These are phyloP conservation scores for Abrus precatorius DNA, from an alignment of 306 rosid species.

Conservation along the genomic window DNA sequence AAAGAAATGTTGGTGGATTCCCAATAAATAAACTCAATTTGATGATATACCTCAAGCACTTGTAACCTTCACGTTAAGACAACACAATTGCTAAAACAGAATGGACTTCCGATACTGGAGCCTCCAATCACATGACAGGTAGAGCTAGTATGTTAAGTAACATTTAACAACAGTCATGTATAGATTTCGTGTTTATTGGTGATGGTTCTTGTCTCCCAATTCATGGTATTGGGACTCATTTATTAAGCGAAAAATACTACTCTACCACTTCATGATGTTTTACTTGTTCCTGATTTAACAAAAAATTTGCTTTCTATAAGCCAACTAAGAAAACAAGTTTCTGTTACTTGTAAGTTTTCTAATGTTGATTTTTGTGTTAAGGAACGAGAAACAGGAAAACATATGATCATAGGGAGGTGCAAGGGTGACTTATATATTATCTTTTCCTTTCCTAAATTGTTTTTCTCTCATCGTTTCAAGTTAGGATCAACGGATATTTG, in stretches of 20 bases:
- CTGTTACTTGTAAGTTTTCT: neutral
- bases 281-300: neutral
- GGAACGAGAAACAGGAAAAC: neutral
- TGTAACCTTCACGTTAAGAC: no score
- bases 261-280: neutral
- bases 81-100: no score
- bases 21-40: neutral
- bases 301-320: neutral
- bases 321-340: neutral
- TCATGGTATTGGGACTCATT: neutral
- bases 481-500: neutral
- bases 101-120: no score
- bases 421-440: neutral
- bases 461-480: neutral
- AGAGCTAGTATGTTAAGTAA: no score
- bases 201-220: no score
- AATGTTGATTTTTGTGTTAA: constrained; percentile 11
- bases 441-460: neutral
- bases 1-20: neutral
- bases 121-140: no score
- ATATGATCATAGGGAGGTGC: neutral
- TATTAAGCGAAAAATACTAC: neutral
- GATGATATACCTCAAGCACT: no score
- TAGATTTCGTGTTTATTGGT: no score
- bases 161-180: no score